Evolutionary conservation across 345 rosid genomes (phyloP).

Genomic region (Eucalyptus microcorys): DNA sequence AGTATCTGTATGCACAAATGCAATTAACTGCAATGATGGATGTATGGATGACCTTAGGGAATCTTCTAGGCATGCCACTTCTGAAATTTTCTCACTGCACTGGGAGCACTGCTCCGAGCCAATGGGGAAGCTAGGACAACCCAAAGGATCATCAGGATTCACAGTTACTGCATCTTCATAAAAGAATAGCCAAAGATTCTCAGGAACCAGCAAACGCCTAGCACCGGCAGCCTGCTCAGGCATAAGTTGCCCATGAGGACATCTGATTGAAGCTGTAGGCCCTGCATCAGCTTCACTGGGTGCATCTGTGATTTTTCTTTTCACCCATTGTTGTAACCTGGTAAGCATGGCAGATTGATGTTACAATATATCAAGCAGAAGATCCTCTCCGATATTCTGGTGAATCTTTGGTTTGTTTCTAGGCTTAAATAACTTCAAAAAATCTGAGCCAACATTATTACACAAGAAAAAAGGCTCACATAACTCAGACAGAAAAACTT

Average conservation of each 20-base stretch:
- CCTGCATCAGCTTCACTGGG: slow-evolving; percentile 90
- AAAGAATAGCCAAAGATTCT: slow-evolving; percentile 77
- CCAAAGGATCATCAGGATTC: slow-evolving; percentile 50
- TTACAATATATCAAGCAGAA: background rate
- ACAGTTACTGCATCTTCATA: slow-evolving; percentile 60
- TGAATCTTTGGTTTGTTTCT: background rate
- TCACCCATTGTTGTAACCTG: slow-evolving; percentile 97
- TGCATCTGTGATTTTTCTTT: slow-evolving; percentile 83
- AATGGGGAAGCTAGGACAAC: slow-evolving; percentile 40
- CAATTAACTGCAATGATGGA: background rate
- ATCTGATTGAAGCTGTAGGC: slow-evolving; percentile 62
- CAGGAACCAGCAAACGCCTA: slow-evolving; percentile 73
- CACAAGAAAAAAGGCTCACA: background rate
- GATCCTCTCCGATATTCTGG: background rate
- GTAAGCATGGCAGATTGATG: background rate
- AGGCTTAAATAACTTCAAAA: background rate
- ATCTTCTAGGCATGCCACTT: slow-evolving; percentile 86
- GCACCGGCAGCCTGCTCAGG: slow-evolving; percentile 96
- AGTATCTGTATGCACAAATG: background rate
- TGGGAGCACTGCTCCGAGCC: slow-evolving; percentile 54
- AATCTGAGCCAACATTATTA: background rate
- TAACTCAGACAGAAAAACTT: background rate
- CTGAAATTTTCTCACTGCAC: slow-evolving; percentile 71
- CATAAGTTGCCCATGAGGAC: slow-evolving; percentile 69
- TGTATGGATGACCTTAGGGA: slow-evolving; percentile 50